Conservation (phyloP, 306 rosid genomes). For the Sindora glabra region DNA sequence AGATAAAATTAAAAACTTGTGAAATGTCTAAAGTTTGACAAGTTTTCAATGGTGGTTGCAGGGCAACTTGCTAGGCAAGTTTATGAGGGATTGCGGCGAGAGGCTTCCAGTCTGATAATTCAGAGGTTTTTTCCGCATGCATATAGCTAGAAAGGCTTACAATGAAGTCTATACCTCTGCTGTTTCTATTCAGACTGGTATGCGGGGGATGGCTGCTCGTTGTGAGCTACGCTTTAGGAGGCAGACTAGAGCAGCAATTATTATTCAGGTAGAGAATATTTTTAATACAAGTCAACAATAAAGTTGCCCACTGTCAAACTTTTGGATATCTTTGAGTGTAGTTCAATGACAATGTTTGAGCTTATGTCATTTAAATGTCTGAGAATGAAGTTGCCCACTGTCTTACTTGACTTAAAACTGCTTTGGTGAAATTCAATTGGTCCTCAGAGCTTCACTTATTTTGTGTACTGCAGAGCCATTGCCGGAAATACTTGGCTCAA, state of each 20-base stretch:
- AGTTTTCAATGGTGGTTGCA: constrained; percentile 25
- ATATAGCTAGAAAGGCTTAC: constrained; percentile 71
- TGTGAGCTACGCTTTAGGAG: constrained; percentile 74
- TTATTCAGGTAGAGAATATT: constrained; percentile 66
- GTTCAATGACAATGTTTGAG: too few relatives aligned
- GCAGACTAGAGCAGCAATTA: constrained; percentile 80
- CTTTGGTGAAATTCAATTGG: constrained; percentile 9
- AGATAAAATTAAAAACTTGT: not conserved
- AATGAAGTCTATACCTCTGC: constrained; percentile 50
- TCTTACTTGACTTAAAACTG: constrained; percentile 3
- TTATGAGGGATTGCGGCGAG: constrained; percentile 64
- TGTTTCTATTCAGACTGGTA: constrained; percentile 75
- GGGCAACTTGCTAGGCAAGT: constrained; percentile 84
- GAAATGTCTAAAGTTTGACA: too few relatives aligned
- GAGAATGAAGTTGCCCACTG: too few relatives aligned
- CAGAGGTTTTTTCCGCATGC: constrained; percentile 88
- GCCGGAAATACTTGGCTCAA: constrained; percentile 70
- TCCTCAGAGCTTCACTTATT: constrained; percentile 3
- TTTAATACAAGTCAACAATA: too few relatives aligned
- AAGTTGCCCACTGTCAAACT: too few relatives aligned
- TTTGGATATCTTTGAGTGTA: too few relatives aligned
- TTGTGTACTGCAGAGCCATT: constrained; percentile 66
- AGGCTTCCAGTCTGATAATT: constrained; percentile 72
- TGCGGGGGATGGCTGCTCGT: constrained; percentile 92
- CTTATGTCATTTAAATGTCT: too few relatives aligned